Evolutionary conservation across 1,284 basidiomycete species (phyloP), one percentile per base, ranked within the genome.

Genomic region (Kalmanozyma brasiliensis): DNA sequence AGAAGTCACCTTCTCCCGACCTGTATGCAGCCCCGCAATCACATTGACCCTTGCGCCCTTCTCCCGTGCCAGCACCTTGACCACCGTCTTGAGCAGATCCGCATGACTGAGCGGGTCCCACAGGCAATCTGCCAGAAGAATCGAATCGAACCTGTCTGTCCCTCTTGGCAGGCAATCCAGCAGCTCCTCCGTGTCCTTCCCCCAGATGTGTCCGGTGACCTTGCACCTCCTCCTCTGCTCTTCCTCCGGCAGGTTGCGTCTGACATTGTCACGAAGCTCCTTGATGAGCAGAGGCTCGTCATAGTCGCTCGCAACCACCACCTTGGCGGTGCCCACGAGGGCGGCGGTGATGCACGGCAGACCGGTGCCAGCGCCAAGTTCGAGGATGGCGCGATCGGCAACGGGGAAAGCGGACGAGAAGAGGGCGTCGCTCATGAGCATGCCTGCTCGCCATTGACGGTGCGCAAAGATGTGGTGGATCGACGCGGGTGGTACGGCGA

Each of bases 391-490:
- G 2, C 52, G 41, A 4, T 42, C 49, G 33, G 32, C 8, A 35
- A 69, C 38, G 26, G 65, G 44, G 11, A 78, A 56, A n/a, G 64
- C 65, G n/a, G 44, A 48, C 3, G 72, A 52, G 41, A 73, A 34
- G 23, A 80, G 53, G 3, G 73, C 73, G 30, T 81, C 80, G 30
- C 73, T 61, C 26, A 81, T 65, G 16, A 81, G 70, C 74, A 81
- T 78, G 0, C 80, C 80, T 0, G 80, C 78, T 10, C 80, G 66
- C 80, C 80, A 81, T 55, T 79, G 77, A 14, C 80, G 72, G 43
- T 81, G 80, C 8, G 77, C 78, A 45, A 81, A 81, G 35, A 81
- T 76, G 64, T 67, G 68, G 14, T 73, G 76, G 29, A 81, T 73
- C 24, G 73, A 63, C 11, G 77, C 76, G 1, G 78, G 76, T 5